Base-by-base conservation (phyloP, 495 filamentous ascomycete species). In the Niebla homalea region DNA sequence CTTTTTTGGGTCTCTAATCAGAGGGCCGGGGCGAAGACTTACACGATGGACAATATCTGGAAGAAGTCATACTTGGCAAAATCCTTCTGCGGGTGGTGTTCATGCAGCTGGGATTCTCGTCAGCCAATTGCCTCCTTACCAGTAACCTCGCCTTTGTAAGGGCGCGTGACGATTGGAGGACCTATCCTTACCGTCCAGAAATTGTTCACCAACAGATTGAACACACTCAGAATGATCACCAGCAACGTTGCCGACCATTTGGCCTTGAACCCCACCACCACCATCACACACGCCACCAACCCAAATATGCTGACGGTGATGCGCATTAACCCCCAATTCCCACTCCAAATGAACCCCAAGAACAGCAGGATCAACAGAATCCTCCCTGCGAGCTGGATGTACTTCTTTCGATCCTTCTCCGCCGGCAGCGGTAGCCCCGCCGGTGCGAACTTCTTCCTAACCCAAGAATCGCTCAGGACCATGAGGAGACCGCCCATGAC, bases 51-150 rank as follows among this genome's bases (percentile, higher is more conserved):
- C 46, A 98, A 73, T 62, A 97, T 94, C 73, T 98, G 92, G 81
- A 98, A 98, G 73, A 98, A 98, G 66, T 97, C 92, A 75, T 98
- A 98, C 71, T 98, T 98, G 74, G 93, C 93, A 60, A 98, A 98
- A 64, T 98, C 92, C 76, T 95, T 94, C 72, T 98, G 89, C 43
- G 93, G 92, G 73, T 98, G 92, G 72, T 94, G 87, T 50, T 87
- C 84, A 69, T 97, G 92, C 54, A 98, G 90, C 90, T 96, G 53
- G 6, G 19, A 29, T 16, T 26, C 20, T 18, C 25, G 52, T 61
- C 44, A 54, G 45, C 43, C 29, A 49, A 43, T 19, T 38, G 29
- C 47, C 38, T 38, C 1, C 11, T 35, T 19, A 18, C 35, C 11
- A 7, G 12, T 11, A n/a, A n/a, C n/a, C n/a, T 43, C 25, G 15